Conservation (phyloP, 768 basidiomycete species). For the Cyclocybe cylindracea region DNA sequence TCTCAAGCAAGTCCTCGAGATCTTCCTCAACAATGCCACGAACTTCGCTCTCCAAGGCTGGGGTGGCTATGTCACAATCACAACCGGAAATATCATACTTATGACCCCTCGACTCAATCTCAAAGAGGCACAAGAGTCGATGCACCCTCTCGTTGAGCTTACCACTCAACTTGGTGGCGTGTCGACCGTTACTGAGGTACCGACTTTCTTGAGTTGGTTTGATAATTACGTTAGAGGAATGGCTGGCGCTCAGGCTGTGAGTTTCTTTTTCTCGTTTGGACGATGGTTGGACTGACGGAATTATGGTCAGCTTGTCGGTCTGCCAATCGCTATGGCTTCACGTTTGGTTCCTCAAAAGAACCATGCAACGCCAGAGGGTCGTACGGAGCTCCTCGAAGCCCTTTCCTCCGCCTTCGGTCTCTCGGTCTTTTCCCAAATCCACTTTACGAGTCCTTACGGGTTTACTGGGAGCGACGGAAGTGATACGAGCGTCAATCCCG, state of each 20-base stretch:
- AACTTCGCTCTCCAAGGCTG: constrained; percentile 48
- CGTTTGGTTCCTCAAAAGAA: constrained; percentile 3
- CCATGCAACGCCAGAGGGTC: background rate
- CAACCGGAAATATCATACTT: background rate
- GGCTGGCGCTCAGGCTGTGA: background rate
- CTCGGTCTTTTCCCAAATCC: constrained; percentile 1
- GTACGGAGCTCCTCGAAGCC: background rate
- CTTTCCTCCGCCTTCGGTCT: background rate
- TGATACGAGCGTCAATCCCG: constrained; percentile 2
- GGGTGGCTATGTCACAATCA: constrained; percentile 32
- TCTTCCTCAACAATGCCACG: constrained; percentile 37
- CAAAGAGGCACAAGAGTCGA: background rate
- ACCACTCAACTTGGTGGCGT: background rate
- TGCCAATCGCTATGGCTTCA: constrained; percentile 1
- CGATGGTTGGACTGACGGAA: background rate
- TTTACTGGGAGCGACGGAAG: background rate
- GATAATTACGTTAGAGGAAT: background rate
- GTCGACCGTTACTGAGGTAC: background rate
- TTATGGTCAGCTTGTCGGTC: background rate
- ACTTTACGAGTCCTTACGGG: constrained; percentile 2
- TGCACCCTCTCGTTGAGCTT: background rate
- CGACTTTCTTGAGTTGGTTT: background rate
- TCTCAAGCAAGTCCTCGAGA: constrained; percentile 33
- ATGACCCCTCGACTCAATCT: background rate
- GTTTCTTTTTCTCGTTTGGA: background rate